These are phyloP conservation scores for Stevia rebaudiana DNA, from an alignment of 140 eudicot species.

Conservation along the genomic window DNA sequence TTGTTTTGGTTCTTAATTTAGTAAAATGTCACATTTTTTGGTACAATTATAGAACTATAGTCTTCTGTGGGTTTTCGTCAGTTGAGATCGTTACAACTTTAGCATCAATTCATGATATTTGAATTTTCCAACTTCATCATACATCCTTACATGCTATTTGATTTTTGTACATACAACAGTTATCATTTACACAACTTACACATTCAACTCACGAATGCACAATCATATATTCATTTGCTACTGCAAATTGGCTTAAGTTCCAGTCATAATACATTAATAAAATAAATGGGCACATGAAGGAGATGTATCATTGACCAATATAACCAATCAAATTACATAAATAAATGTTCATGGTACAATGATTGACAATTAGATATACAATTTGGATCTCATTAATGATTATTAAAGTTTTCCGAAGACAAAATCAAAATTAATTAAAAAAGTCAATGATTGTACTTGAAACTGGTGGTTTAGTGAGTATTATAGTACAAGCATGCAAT, in stretches of 20 bases:
- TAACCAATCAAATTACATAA: conserved; percentile 31
- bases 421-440: background rate
- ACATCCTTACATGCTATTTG: no score
- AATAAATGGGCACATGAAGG: background rate
- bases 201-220: no score
- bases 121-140: no score
- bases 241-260: background rate
- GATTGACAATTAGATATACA: conserved; percentile 5
- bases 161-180: no score
- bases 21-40: background rate
- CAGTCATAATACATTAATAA: no score
- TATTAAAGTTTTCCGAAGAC: background rate
- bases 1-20: background rate
- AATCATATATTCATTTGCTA: background rate
- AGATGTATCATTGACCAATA: conserved; percentile 33
- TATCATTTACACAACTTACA: no score
- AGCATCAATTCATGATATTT: no score
- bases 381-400: conserved; percentile 20
- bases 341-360: conserved; percentile 13
- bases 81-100: no score
- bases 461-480: conserved; percentile 29
- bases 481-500: conserved; percentile 23
- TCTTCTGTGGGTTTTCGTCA: background rate
- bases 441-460: conserved; percentile 32
- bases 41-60: background rate